Conservation (phyloP, 768 basidiomycete species). For the Serendipita sp. region DNA sequence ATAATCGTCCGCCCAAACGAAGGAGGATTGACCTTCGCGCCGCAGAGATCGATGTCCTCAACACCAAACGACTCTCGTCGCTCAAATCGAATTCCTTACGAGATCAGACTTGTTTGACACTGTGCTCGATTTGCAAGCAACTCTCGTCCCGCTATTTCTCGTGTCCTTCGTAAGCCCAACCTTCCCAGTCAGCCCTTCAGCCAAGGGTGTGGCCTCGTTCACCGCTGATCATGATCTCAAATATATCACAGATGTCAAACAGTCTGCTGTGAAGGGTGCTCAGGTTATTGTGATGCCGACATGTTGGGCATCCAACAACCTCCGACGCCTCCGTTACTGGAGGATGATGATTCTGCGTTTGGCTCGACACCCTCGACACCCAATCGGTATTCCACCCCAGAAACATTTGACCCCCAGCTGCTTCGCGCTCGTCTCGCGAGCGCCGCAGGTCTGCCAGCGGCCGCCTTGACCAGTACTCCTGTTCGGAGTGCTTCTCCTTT, state of each 20-base stretch:
- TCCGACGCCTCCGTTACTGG: slow-evolving; percentile 2
- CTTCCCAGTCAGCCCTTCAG: background rate
- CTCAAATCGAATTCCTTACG: background rate
- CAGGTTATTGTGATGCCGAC: background rate
- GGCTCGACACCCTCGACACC: background rate
- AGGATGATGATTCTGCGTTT: background rate
- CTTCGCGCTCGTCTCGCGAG: background rate
- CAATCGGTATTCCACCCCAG: background rate
- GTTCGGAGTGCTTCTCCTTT: background rate
- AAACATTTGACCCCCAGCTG: background rate
- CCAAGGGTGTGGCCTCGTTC: background rate
- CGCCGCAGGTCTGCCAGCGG: background rate
- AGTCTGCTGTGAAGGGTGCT: background rate
- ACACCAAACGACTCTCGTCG: background rate
- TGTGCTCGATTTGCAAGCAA: background rate
- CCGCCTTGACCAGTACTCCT: background rate
- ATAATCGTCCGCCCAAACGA: background rate
- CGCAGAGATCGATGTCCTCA: background rate
- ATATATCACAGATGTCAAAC: background rate
- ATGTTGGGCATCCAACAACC: background rate
- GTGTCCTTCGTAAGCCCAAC: slow-evolving; percentile 3
- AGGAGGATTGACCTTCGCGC: background rate
- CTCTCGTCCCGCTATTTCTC: background rate
- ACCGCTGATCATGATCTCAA: background rate
- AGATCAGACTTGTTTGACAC: background rate